phyloP scores from a whole-genome alignment of 2,329 filamentous ascomycete genomes.

The Alternaria viburni region DNA sequence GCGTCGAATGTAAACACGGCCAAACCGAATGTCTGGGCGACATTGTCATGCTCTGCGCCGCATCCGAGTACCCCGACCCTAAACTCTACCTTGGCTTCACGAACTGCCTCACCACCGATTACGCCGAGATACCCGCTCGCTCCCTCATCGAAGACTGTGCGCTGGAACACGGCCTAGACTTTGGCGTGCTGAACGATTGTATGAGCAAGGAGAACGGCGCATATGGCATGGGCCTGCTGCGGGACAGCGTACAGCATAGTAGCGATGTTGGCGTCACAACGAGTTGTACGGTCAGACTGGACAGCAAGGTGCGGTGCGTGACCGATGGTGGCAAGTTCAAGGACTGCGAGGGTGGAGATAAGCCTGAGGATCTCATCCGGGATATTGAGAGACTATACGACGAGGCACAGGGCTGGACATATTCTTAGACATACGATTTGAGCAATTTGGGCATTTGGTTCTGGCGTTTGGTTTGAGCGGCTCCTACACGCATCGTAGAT shows the following conservation, averaged over 20 bases:
- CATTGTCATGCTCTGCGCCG: conserved; percentile 91
- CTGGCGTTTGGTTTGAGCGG: not conserved
- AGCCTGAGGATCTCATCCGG: conserved; percentile 74
- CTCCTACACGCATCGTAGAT: not conserved
- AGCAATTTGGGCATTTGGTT: not conserved
- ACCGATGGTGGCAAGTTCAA: conserved; percentile 80
- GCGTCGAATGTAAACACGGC: conserved; percentile 87
- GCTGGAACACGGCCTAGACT: conserved; percentile 86
- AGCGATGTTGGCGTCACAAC: conserved; percentile 54
- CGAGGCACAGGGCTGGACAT: conserved; percentile 37
- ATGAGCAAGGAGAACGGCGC: conserved; percentile 77
- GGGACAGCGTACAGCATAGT: conserved; percentile 70
- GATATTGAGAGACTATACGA: conserved; percentile 75
- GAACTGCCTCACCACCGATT: conserved; percentile 84
- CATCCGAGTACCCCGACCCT: conserved; percentile 79
- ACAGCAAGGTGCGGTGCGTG: conserved; percentile 83
- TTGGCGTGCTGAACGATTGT: conserved; percentile 81
- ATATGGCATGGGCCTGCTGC: conserved; percentile 70
- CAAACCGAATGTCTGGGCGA: conserved; percentile 91
- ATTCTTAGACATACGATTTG: conserved; percentile 8
- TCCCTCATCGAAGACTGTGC: conserved; percentile 86
- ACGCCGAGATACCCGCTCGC: conserved; percentile 76
- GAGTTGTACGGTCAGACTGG: conserved; percentile 65
- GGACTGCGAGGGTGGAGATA: conserved; percentile 73
- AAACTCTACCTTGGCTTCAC: conserved; percentile 92